Conservation (phyloP, 805 yeast species). For the Candida sanyiensis region DNA sequence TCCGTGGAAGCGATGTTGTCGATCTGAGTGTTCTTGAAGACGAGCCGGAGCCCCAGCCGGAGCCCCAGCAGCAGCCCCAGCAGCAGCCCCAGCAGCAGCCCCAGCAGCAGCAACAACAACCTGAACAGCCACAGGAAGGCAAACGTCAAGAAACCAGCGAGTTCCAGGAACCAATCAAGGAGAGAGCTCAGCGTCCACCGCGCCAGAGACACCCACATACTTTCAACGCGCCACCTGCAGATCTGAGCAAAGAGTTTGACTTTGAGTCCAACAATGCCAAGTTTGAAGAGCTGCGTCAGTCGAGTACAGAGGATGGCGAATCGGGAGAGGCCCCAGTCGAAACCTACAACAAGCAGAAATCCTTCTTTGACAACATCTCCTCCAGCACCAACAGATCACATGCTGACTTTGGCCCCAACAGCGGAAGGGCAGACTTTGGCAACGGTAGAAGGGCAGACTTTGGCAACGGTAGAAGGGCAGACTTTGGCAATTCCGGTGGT, state of each 20-base stretch:
- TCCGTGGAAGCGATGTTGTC: slow-evolving; percentile 89
- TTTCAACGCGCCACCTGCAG: slow-evolving; percentile 21
- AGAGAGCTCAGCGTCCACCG: not conserved
- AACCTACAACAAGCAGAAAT: slow-evolving; percentile 69
- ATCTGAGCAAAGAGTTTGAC: slow-evolving; percentile 58
- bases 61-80: slow-evolving; percentile 5
- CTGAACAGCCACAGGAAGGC: slow-evolving; percentile 3
- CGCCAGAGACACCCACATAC: slow-evolving; percentile 3
- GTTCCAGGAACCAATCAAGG: slow-evolving; percentile 5
- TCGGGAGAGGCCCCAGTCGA: slow-evolving; percentile 12
- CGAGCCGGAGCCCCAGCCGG: slow-evolving; percentile 7
- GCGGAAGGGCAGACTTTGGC: slow-evolving; percentile 3
- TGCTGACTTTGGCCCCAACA: slow-evolving; percentile 1
- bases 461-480: not conserved
- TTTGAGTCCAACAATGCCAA: slow-evolving; percentile 70
- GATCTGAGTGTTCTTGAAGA: slow-evolving; percentile 79
- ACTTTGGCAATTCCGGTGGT: slow-evolving; percentile 2
- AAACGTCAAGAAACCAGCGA: slow-evolving; percentile 1
- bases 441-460: slow-evolving; percentile 11
- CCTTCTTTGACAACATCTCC: slow-evolving; percentile 85
- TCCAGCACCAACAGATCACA: slow-evolving; percentile 46
- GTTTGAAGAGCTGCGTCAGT: slow-evolving; percentile 45
- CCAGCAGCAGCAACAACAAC: slow-evolving; percentile 7
- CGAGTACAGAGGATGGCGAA: slow-evolving; percentile 27
- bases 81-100: slow-evolving; percentile 7